Base-by-base conservation (phyloP, 441 rosid species). In the Biscutella auriculata region DNA sequence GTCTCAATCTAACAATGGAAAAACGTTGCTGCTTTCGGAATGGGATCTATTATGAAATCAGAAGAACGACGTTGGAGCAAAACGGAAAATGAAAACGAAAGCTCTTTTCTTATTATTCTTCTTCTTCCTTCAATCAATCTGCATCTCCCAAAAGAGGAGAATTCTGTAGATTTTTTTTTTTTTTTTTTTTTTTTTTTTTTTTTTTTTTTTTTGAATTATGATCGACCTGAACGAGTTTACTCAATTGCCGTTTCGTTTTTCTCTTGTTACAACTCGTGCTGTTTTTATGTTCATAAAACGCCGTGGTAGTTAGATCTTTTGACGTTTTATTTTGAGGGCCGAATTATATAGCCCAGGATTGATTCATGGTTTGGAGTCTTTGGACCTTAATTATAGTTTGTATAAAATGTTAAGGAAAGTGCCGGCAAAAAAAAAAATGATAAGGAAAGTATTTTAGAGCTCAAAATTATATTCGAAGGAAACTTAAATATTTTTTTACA, bases 181-280 rank as follows among this genome's bases (percentile, higher is more conserved):
- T 28, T 16, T n/a, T 42, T 57, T 53, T 47, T n/a, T n/a, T n/a
- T n/a, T n/a, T n/a, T n/a, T n/a, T n/a, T n/a, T n/a, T n/a, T n/a
- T n/a, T n/a, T n/a, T n/a, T n/a, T n/a, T n/a, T n/a, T n/a, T n/a
- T n/a, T n/a, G n/a, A n/a, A 16, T 53, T 33, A 48, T 62, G 68
- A 68, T 68, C 73, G 41, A 61, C 62, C 42, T 42, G 68, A 62
- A 43, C 64, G 48, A 59, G 9, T 3, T 42, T n/a, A 11, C 53
- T 56, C 28, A 5, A 6, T 42, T 23, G 60, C 64, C 68, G 73
- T 68, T 68, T 42, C 5, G 17, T 42, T 1, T 13, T 55, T 28
- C 2, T 30, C 1, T 27, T 10, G 2, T 13, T 21, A 55, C 43
- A 68, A 7, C 10, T 50, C 54, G 62, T 67, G 71, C 44, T 36